Evolutionary conservation across 2,329 filamentous ascomycete species (phyloP).

Genomic region (Lizonia empirigonia): DNA sequence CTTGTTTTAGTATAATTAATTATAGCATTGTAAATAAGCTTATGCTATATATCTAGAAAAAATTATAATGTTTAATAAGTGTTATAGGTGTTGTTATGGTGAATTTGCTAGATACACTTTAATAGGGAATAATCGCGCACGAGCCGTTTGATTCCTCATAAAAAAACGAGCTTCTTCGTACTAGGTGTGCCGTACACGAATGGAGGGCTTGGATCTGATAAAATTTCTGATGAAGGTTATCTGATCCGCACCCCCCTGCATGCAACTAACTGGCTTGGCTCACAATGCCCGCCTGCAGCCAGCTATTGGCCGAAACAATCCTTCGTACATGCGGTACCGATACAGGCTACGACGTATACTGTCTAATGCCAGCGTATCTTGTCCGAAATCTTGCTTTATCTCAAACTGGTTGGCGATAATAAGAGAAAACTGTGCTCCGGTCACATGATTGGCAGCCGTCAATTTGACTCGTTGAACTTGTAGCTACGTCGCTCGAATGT

Average conservation of each 20-base stretch:
- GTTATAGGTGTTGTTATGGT: no score
- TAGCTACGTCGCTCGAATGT: not conserved
- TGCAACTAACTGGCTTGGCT: constrained; percentile 1
- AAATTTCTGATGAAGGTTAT: constrained; percentile 38
- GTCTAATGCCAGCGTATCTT: not conserved
- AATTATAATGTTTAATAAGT: no score
- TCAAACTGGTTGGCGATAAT: not conserved
- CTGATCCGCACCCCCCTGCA: constrained; percentile 42
- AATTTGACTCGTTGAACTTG: not conserved
- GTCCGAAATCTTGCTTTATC: not conserved
- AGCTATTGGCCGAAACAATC: constrained; percentile 5
- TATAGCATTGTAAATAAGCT: no score
- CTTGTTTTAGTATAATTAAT: no score
- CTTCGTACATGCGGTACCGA: no score
- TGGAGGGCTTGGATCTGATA: constrained; percentile 22
- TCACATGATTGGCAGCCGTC: not conserved
- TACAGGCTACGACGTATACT: constrained; percentile 18
- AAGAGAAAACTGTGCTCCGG: constrained; percentile 5
- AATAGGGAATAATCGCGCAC: no score
- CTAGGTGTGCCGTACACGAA: not conserved
- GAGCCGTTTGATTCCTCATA: no score
- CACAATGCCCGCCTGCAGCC: not conserved
- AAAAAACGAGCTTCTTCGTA: no score
- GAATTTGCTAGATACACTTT: no score
- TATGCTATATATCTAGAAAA: no score